These are phyloP conservation scores for Pichia exigua DNA, from an alignment of 805 yeast genomes.

Conservation along the genomic window DNA sequence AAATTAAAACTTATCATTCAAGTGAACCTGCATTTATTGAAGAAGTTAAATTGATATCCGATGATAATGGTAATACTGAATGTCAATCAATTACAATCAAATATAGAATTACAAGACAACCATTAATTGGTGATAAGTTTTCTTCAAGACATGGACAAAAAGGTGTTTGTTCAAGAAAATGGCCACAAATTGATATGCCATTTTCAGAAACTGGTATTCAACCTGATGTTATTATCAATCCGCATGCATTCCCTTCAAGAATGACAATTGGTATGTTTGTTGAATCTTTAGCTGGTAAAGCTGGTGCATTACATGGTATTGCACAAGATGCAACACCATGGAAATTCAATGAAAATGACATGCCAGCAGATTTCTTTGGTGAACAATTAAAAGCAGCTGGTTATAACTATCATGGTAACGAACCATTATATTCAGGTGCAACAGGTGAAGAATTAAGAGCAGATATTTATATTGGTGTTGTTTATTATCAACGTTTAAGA, in stretches of 20 bases:
- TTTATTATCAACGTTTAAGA: conserved; percentile 94
- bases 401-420: conserved; percentile 96
- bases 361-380: conserved; percentile 97
- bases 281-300: conserved; percentile 96
- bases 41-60: conserved; percentile 88
- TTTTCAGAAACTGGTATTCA: conserved; percentile 93
- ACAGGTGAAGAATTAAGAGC: conserved; percentile 96
- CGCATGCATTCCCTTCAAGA: conserved; percentile 99
- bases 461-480: conserved; percentile 94
- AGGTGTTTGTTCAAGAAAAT: conserved; percentile 96
- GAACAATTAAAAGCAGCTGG: conserved; percentile 85
- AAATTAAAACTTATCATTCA: conserved; percentile 87
- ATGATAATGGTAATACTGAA: conserved; percentile 69
- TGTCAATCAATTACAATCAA: conserved; percentile 82
- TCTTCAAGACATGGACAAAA: conserved; percentile 98
- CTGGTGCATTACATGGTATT: conserved; percentile 96
- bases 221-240: conserved; percentile 96
- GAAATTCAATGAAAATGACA: conserved; percentile 83
- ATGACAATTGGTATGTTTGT: conserved; percentile 99
- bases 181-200: conserved; percentile 97
- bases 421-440: conserved; percentile 97
- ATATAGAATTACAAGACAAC: conserved; percentile 83
- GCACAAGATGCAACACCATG: conserved; percentile 98
- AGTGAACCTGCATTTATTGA: conserved; percentile 92
- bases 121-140: conserved; percentile 95